Evolutionary conservation across 1,284 basidiomycete species (phyloP), one percentile per base, ranked within the genome.

Genomic region (Irpex sp.): DNA sequence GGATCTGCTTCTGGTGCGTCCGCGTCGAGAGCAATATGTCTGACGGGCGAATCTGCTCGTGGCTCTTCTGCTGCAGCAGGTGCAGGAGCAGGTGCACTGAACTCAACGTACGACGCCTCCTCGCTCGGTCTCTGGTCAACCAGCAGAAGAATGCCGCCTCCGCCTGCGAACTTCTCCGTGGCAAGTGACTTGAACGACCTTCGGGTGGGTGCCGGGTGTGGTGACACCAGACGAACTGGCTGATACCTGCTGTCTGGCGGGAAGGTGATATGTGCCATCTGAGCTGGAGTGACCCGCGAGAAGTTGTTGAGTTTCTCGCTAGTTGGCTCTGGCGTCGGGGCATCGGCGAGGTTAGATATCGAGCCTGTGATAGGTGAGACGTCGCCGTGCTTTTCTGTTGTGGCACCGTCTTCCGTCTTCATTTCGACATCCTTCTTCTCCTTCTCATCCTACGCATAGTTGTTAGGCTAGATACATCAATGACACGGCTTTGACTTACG

Each of bases 241-340:
- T 92, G 88, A 75, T 94, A 98, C 60, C 95, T 86, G 17, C 87
- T 81, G 8, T 90, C 88, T 1, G 81, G 61, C 0, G 94, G 88
- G 84, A 98, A 97, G 53, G 84, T 83, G 71, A 99, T 86, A 76
- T 92, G 89, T 19, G 87, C 81, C 37, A 97, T 80, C 76, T 99
- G 97, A 0, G 90, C 87, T 15, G 97, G 94, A 0, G 93, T 95
- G 17, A 98, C 94, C 59, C 97, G 90, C 11, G 95, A 93, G 72
- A 98, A 91, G 80, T 99, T 99, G 35, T 86, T 79, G 15, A 96
- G 78, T 63, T 80, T 84, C 76, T 97, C 94, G 11, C 83, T 92
- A 1, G 83, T 86, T 3, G 79, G 67, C 56, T 76, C 79, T 49
- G 62, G 58, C 4, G 69, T 59, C n/a, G 68, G 67, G 50, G 71